A percentile compares a stretch with the other conserved stretches of the same genome.
These are phyloP conservation scores for Botryosphaeria agaves DNA, from an alignment of 2,329 filamentous ascomycete species.

Conservation along the genomic window DNA sequence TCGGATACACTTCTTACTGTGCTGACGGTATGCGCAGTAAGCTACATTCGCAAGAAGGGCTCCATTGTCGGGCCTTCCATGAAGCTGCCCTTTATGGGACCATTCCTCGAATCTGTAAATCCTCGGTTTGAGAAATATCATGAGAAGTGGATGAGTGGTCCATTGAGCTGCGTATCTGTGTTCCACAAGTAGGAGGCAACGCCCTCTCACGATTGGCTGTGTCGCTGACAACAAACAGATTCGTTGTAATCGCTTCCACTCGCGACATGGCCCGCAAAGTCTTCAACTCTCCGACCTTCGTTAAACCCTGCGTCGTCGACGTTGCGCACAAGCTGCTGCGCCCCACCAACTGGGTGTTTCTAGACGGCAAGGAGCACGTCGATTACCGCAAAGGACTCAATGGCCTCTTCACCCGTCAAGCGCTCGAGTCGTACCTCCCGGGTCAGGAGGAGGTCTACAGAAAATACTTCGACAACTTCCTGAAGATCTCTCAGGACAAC, in stretches of 20 bases:
- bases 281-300: conserved; percentile 81
- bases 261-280: conserved; percentile 94
- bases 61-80: conserved; percentile 27
- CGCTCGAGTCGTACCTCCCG: conserved; percentile 75
- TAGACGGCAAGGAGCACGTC: conserved; percentile 87
- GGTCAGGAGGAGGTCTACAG: conserved; percentile 87
- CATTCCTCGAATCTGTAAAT: conserved; percentile 81
- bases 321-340: conserved; percentile 85
- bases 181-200: conserved; percentile 73
- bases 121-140: conserved; percentile 86
- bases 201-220: no score
- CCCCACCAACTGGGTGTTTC: conserved; percentile 87
- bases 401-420: conserved; percentile 79
- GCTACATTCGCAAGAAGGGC: conserved; percentile 29
- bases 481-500: conserved; percentile 51
- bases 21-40: conserved; percentile 18
- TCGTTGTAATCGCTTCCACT: conserved; percentile 89
- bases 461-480: conserved; percentile 64
- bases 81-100: conserved; percentile 50
- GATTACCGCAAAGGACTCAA: conserved; percentile 97
- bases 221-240: no score
- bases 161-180: conserved; percentile 90
- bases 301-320: conserved; percentile 95
- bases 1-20: no score
- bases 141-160: conserved; percentile 79